Conservation (phyloP, 2,329 filamentous ascomycete genomes). For the Arthrobotrys conoides region DNA sequence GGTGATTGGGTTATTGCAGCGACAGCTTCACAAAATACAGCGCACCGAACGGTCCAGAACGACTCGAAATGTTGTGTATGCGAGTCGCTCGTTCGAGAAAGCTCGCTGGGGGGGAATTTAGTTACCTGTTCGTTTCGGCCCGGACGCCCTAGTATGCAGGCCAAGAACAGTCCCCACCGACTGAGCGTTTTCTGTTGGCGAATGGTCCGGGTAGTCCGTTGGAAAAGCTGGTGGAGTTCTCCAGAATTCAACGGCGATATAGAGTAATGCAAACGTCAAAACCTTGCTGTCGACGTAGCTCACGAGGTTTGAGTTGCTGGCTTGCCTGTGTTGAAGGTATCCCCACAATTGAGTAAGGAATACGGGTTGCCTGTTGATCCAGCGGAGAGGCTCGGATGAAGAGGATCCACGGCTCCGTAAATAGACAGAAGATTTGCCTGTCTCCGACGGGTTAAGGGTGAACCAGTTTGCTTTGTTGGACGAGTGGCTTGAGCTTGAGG, state of each 20-base stretch:
- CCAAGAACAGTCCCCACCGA: conserved; percentile 53
- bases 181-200: conserved; percentile 50
- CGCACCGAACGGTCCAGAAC: conserved; percentile 56
- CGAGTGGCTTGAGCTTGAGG: conserved; percentile 19
- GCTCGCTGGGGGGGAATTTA: conserved; percentile 35
- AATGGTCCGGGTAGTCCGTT: conserved; percentile 26
- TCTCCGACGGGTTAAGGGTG: conserved; percentile 11
- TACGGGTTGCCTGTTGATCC: conserved; percentile 1
- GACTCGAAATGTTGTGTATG: conserved; percentile 17
- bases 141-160: conserved; percentile 54
- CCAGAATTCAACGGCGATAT: conserved; percentile 55
- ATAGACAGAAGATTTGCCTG: conserved; percentile 16
- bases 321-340: conserved; percentile 17
- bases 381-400: not conserved
- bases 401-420: conserved; percentile 13
- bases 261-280: conserved; percentile 26
- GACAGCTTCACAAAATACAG: conserved; percentile 24
- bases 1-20: conserved; percentile 38
- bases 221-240: conserved; percentile 40
- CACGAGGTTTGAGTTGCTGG: conserved; percentile 5
- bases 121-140: conserved; percentile 57
- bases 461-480: conserved; percentile 29
- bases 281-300: conserved; percentile 23
- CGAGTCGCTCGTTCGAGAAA: conserved; percentile 46
- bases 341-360: conserved; percentile 5